A percentile compares a stretch with the other conserved stretches of the same genome.
phyloP scores from a whole-genome alignment of 2,329 filamentous ascomycete genomes.

The Claviceps quebecensis region DNA sequence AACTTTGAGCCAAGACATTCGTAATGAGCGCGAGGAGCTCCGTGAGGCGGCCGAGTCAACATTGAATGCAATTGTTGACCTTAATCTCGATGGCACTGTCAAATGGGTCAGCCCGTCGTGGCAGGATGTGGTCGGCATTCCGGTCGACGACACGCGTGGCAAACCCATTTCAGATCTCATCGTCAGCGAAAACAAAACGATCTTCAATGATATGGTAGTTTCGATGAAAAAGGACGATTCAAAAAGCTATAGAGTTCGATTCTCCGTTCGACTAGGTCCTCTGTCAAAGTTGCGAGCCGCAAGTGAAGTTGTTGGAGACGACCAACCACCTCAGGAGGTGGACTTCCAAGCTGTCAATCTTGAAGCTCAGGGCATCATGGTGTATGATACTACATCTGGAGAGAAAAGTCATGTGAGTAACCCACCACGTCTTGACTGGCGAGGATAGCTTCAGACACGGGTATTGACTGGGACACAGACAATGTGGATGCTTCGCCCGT shows the following conservation, averaged over 20 bases:
- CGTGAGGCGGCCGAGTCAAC: constrained; percentile 94
- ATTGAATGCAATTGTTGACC: constrained; percentile 87
- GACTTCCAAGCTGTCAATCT: constrained; percentile 49
- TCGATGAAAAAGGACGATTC: constrained; percentile 88
- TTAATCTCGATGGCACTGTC: constrained; percentile 78
- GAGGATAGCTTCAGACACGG: background rate
- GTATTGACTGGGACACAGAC: constrained; percentile 40
- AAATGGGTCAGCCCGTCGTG: constrained; percentile 96
- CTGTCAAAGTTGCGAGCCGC: constrained; percentile 47
- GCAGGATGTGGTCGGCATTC: constrained; percentile 80
- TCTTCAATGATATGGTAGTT: constrained; percentile 73
- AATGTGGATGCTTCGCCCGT: constrained; percentile 99
- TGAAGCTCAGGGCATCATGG: constrained; percentile 96
- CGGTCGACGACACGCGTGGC: constrained; percentile 57
- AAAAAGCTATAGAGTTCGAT: constrained; percentile 78
- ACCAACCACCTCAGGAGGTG: constrained; percentile 22
- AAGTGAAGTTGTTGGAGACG: constrained; percentile 23
- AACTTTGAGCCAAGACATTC: constrained; percentile 74
- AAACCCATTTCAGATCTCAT: constrained; percentile 69
- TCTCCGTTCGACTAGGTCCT: constrained; percentile 56
- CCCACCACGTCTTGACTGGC: background rate
- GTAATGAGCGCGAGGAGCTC: constrained; percentile 83
- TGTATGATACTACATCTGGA: constrained; percentile 78
- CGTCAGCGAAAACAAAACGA: constrained; percentile 59
- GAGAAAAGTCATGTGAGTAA: constrained; percentile 75